Percentiles rank a stretch among this genome's conserved stretches.
phyloP scores from a whole-genome alignment of 305 asterid genomes.

The Fraxinus angustifolia region DNA sequence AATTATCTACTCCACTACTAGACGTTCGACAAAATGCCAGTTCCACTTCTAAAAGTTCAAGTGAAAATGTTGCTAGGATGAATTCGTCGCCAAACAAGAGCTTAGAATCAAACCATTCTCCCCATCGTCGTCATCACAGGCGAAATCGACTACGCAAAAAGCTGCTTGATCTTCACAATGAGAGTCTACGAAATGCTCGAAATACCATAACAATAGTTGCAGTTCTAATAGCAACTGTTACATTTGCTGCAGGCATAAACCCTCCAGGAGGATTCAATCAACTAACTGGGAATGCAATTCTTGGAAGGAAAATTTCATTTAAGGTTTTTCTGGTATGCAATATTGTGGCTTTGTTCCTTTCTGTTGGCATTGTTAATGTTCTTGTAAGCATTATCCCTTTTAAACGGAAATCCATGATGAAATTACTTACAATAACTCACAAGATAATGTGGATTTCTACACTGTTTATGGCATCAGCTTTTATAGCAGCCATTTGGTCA shows the following conservation, averaged over 20 bases:
- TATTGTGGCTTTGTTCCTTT: constrained; percentile 41
- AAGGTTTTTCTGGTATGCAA: constrained; percentile 44
- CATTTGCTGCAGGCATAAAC: constrained; percentile 45
- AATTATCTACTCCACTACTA: constrained; percentile 27
- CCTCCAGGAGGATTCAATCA: constrained; percentile 52
- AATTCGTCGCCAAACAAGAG: constrained; percentile 18
- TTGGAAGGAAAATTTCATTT: constrained; percentile 29
- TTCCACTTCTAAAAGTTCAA: background rate
- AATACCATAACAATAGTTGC: constrained; percentile 44
- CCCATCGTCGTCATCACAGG: constrained; percentile 16
- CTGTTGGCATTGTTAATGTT: constrained; percentile 43
- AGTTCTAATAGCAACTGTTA: constrained; percentile 40
- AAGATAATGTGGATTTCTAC: constrained; percentile 53
- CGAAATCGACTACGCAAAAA: constrained; percentile 16
- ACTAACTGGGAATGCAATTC: constrained; percentile 26
- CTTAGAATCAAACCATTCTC: constrained; percentile 12
- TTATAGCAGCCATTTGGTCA: constrained; percentile 49
- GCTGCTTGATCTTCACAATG: constrained; percentile 37
- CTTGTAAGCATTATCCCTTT: constrained; percentile 47
- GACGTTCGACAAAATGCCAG: constrained; percentile 24
- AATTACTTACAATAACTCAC: constrained; percentile 33
- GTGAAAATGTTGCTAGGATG: background rate
- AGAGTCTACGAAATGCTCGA: constrained; percentile 46
- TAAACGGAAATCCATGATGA: constrained; percentile 43
- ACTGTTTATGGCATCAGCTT: constrained; percentile 43